A percentile compares a stretch with the other conserved stretches of the same genome.
These are phyloP conservation scores for rapeseed (Brassica napus) DNA, from an alignment of 345 rosid genomes.

Conservation along the genomic window Da-Ae NC_063451.1:28366001-28366500, in stretches of 20 bases:
- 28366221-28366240: background rate
- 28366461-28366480: conserved; percentile 81
- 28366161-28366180: too few species aligned
- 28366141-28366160: too few species aligned
- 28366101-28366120: too few species aligned
- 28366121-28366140: too few species aligned
- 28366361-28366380: conserved; percentile 57
- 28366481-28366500: conserved; percentile 77
- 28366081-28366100: too few species aligned
- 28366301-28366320: conserved; percentile 69
- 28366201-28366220: background rate
- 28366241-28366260: conserved; percentile 21
- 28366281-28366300: conserved; percentile 61
- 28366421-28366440: conserved; percentile 33
- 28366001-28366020: conserved; percentile 43
- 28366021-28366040: conserved; percentile 25
- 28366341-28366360: conserved; percentile 54
- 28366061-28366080: too few species aligned
- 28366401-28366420: conserved; percentile 45
- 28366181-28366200: too few species aligned
- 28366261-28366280: conserved; percentile 6
- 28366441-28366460: conserved; percentile 28
- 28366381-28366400: conserved; percentile 55
- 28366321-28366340: conserved; percentile 55
- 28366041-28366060: background rate